Conservation (phyloP, 1,284 basidiomycete genomes). For the Rhodotorula sp. region DNA sequence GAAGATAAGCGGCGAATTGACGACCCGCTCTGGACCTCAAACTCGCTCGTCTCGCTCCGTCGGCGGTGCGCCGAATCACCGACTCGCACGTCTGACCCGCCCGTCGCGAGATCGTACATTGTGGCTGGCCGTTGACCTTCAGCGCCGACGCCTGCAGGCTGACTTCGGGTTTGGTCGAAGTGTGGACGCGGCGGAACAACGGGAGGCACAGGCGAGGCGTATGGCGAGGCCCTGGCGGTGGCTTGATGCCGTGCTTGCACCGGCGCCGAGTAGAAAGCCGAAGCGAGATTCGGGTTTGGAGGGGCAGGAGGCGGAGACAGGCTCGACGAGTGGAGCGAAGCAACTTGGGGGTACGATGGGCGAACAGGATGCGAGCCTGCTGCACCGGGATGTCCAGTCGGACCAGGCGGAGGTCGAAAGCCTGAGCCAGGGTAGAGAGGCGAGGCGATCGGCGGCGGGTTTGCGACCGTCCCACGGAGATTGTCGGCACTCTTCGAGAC, state of each 20-base stretch:
- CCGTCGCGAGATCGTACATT: conserved; percentile 16
- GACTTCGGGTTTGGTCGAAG: conserved; percentile 6
- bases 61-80: conserved; percentile 15
- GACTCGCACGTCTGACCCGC: conserved; percentile 7
- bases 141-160: not conserved
- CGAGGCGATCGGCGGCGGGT: conserved; percentile 1
- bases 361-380: not conserved
- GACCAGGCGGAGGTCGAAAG: conserved; percentile 1
- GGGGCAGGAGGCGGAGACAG: not conserved
- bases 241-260: conserved; percentile 17
- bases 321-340: not conserved
- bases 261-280: conserved; percentile 24
- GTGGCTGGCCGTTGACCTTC: conserved; percentile 10
- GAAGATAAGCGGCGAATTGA: no score
- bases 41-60: not conserved
- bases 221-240: not conserved
- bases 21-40: not conserved
- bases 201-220: not conserved
- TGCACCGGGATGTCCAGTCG: not conserved
- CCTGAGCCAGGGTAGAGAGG: conserved; percentile 3
- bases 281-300: conserved; percentile 12
- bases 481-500: conserved; percentile 36
- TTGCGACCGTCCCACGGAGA: conserved; percentile 20
- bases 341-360: not conserved
- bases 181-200: not conserved